A percentile compares a stretch with the other conserved stretches of the same genome.
phyloP scores from a whole-genome alignment of 331 rosid genomes.

The Rhamnella rubrinervis region DNA sequence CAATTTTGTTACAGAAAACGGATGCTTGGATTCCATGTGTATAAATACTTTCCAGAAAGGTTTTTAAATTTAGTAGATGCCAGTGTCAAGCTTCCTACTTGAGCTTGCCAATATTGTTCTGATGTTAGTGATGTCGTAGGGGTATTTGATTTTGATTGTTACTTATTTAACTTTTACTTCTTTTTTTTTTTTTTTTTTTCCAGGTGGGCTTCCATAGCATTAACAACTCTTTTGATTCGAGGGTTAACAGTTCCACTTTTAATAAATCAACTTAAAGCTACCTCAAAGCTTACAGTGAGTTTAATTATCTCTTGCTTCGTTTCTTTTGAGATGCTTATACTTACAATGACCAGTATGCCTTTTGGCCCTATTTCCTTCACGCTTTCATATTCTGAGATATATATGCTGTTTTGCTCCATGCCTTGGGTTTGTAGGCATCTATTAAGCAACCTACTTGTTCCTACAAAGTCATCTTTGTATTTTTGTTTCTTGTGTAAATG shows the following conservation, averaged over 20 bases:
- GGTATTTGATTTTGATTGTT: neutral
- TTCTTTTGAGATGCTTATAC: neutral
- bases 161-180: neutral
- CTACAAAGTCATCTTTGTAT: neutral
- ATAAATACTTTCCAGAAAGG: neutral
- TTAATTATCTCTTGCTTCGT: slow-evolving; percentile 20
- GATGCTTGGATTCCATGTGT: no score
- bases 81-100: neutral
- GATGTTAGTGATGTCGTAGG: slow-evolving; percentile 13
- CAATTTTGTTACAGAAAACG: no score
- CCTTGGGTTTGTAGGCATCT: neutral
- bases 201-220: slow-evolving; percentile 88
- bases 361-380: neutral
- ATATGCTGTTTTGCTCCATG: neutral
- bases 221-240: slow-evolving; percentile 72
- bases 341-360: neutral
- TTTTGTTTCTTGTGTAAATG: neutral
- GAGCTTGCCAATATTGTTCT: slow-evolving; percentile 8
- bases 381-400: neutral
- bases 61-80: neutral
- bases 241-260: slow-evolving; percentile 58
- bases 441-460: neutral
- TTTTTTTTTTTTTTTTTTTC: slow-evolving; percentile 24
- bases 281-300: slow-evolving; percentile 73
- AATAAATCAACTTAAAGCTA: slow-evolving; percentile 77